Evolutionary conservation across 768 basidiomycete species (phyloP).

Genomic region (Agaricus blazei): DNA sequence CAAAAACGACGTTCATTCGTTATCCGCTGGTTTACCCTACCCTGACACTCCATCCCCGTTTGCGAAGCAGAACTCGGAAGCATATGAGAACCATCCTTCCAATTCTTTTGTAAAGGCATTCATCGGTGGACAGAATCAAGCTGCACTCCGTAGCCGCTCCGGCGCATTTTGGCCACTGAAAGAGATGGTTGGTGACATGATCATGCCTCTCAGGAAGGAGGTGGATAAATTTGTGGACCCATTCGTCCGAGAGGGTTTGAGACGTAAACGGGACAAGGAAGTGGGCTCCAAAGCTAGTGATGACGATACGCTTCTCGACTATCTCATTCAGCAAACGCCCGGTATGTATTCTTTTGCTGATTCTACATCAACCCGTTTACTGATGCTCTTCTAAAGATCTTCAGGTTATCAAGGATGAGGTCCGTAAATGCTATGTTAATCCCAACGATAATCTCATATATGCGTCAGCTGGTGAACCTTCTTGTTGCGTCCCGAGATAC

Average conservation of each 20-base stretch:
- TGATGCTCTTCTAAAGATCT: slow-evolving; percentile 14
- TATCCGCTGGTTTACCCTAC: slow-evolving; percentile 45
- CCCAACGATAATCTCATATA: background rate
- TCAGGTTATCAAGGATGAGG: slow-evolving; percentile 36
- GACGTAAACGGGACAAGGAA: slow-evolving; percentile 22
- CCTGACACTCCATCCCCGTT: slow-evolving; percentile 21
- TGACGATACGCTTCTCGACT: slow-evolving; percentile 40
- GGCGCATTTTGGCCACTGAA: slow-evolving; percentile 39
- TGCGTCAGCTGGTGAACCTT: slow-evolving; percentile 36
- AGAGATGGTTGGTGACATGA: slow-evolving; percentile 48
- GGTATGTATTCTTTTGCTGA: slow-evolving; percentile 23
- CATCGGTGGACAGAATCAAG: slow-evolving; percentile 30
- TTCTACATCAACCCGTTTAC: background rate
- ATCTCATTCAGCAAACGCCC: slow-evolving; percentile 47
- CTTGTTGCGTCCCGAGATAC: slow-evolving; percentile 57
- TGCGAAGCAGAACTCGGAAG: slow-evolving; percentile 3
- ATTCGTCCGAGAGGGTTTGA: slow-evolving; percentile 40
- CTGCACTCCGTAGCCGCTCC: background rate
- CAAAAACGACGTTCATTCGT: slow-evolving; percentile 43
- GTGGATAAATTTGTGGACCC: slow-evolving; percentile 47
- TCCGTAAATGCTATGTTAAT: background rate
- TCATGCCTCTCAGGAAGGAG: slow-evolving; percentile 34
- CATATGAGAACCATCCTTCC: slow-evolving; percentile 14
- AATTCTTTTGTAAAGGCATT: slow-evolving; percentile 44
- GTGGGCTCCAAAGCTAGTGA: slow-evolving; percentile 21